Evolutionary conservation across 2,329 filamentous ascomycete genomes (phyloP).

Genomic region (Plectosphaerella cucumerina): DNA sequence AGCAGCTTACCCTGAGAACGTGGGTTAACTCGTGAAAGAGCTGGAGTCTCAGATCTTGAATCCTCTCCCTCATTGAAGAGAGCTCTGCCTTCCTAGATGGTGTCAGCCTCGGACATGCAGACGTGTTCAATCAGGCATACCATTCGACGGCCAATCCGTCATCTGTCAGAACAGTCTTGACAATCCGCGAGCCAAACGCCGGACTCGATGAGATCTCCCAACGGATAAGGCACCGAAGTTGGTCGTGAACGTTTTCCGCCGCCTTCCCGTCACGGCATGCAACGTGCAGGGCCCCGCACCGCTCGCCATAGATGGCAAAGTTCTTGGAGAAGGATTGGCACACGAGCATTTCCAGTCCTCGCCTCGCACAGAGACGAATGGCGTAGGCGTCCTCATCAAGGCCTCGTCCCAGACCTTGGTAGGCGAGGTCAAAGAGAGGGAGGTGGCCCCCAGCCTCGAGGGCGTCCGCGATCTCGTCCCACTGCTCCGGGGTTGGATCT

Average conservation of each 20-base stretch:
- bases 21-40: conserved; percentile 1
- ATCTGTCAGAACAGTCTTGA: conserved; percentile 3
- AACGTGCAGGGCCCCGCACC: conserved; percentile 21
- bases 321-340: conserved; percentile 35
- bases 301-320: conserved; percentile 31
- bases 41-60: background rate
- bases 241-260: conserved; percentile 6
- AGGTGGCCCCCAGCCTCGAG: conserved; percentile 19
- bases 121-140: background rate
- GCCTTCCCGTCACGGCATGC: background rate
- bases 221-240: conserved; percentile 7
- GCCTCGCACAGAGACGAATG: conserved; percentile 18
- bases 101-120: background rate
- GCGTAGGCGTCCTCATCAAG: conserved; percentile 26
- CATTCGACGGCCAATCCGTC: background rate
- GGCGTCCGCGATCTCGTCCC: conserved; percentile 18
- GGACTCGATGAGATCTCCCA: conserved; percentile 6
- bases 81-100: conserved; percentile 2
- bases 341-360: conserved; percentile 23
- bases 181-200: conserved; percentile 4
- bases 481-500: conserved; percentile 25
- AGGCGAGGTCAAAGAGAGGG: conserved; percentile 30
- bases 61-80: conserved; percentile 1
- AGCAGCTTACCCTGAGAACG: background rate
- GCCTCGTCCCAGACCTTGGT: conserved; percentile 28